Evolutionary conservation across 1,284 basidiomycete genomes (phyloP).

Genomic region (Calocybe gambosa): DNA sequence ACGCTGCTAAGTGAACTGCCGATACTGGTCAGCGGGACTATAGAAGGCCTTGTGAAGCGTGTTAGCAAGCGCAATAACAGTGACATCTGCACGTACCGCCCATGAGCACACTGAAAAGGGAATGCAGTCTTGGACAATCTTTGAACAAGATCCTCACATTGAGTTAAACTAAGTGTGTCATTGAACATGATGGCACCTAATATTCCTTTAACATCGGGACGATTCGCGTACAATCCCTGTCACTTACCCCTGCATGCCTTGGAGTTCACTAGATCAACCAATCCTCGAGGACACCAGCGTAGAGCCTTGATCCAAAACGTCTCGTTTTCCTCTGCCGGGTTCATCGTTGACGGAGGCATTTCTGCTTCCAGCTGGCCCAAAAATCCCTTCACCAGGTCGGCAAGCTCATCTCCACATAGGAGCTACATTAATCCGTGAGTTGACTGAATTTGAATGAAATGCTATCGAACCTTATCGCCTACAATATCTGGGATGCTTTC

Average conservation of each 20-base stretch:
- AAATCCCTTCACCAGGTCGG: slow-evolving; percentile 61
- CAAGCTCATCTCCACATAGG: slow-evolving; percentile 56
- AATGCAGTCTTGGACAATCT: slow-evolving; percentile 67
- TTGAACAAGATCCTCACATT: slow-evolving; percentile 65
- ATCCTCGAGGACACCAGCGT: slow-evolving; percentile 70
- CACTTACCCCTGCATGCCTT: slow-evolving; percentile 83
- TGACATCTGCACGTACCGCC: slow-evolving; percentile 44
- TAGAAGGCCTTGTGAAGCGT: slow-evolving; percentile 28
- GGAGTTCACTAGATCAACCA: slow-evolving; percentile 83
- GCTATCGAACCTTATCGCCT: slow-evolving; percentile 52
- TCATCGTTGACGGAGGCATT: slow-evolving; percentile 10
- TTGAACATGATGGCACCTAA: slow-evolving; percentile 97
- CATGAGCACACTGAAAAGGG: slow-evolving; percentile 95
- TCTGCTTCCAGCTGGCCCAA: slow-evolving; percentile 39
- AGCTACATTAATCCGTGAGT: slow-evolving; percentile 36
- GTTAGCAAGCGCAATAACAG: slow-evolving; percentile 2
- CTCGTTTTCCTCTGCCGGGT: slow-evolving; percentile 22
- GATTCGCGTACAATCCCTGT: not conserved
- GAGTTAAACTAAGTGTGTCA: slow-evolving; percentile 61
- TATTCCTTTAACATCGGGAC: slow-evolving; percentile 2
- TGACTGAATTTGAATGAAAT: slow-evolving; percentile 1
- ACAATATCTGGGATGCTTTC: slow-evolving; percentile 57
- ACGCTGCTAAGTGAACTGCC: not conserved
- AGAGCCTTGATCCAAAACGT: slow-evolving; percentile 64
- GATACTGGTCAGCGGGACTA: slow-evolving; percentile 28